phyloP scores from a whole-genome alignment of 1,284 basidiomycete species.

The Cutaneotrichosporon sp. region DNA sequence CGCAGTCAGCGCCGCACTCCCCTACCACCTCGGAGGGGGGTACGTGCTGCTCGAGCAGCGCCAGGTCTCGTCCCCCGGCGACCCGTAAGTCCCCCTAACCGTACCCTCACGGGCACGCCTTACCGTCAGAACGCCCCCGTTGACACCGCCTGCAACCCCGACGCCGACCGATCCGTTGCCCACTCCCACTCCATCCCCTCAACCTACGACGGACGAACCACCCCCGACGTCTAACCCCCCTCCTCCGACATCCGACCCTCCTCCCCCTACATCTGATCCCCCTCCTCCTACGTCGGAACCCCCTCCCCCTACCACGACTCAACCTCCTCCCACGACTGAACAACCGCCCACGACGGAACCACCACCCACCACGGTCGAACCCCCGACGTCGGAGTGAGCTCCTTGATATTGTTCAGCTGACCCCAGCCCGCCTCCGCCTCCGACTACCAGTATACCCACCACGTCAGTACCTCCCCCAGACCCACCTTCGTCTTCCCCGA shows the following conservation, averaged over 20 bases:
- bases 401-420: too few species aligned
- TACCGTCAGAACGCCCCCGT: background rate
- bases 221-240: background rate
- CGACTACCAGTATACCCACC: background rate
- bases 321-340: too few species aligned
- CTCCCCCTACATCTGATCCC: too few species aligned
- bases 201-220: background rate
- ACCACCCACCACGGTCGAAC: too few species aligned
- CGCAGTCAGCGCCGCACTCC: background rate
- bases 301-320: too few species aligned
- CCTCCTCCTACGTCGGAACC: too few species aligned
- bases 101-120: conserved; percentile 1
- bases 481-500: background rate
- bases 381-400: too few species aligned
- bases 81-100: background rate
- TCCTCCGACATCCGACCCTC: too few species aligned
- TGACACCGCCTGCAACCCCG: background rate
- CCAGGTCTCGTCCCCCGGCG: background rate
- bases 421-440: background rate
- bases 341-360: too few species aligned
- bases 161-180: background rate
- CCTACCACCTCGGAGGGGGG: background rate
- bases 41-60: background rate
- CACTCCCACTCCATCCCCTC: background rate
- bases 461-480: background rate